A percentile compares a stretch with the other conserved stretches of the same genome.
Evolutionary conservation across 768 basidiomycete genomes (phyloP).

Genomic region (Tylopilus sp.): DNA sequence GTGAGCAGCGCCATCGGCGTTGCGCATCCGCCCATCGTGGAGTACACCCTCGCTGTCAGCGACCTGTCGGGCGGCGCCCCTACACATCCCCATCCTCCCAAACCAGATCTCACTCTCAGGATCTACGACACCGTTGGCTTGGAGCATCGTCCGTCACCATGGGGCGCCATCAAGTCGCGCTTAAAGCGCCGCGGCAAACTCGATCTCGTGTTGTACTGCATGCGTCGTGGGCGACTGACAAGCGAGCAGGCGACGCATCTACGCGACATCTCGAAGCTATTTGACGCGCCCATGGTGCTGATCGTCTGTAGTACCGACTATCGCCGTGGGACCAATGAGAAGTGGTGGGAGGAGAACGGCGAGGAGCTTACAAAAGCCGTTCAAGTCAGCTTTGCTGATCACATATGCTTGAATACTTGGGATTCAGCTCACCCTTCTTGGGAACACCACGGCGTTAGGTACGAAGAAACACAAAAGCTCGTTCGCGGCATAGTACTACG

Average conservation of each 20-base stretch:
- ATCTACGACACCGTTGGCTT: conserved; percentile 21
- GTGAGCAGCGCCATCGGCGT: conserved; percentile 22
- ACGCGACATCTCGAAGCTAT: conserved; percentile 24
- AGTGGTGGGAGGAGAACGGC: conserved; percentile 20
- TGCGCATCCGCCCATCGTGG: conserved; percentile 11
- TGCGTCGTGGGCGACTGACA: conserved; percentile 35
- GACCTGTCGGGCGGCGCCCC: neutral
- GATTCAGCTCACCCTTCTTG: conserved; percentile 17
- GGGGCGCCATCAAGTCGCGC: conserved; percentile 8
- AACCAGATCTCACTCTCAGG: conserved; percentile 3
- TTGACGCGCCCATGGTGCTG: conserved; percentile 18
- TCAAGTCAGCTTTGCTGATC: conserved; percentile 16
- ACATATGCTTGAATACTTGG: conserved; percentile 18
- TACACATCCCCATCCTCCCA: neutral
- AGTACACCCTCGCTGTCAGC: conserved; percentile 7
- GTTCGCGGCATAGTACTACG: conserved; percentile 13
- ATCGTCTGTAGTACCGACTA: conserved; percentile 14
- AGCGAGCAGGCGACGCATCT: conserved; percentile 30
- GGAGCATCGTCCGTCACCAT: conserved; percentile 16
- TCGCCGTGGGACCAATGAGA: conserved; percentile 14
- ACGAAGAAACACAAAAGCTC: conserved; percentile 16
- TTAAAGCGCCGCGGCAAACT: conserved; percentile 12
- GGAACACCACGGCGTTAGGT: conserved; percentile 11
- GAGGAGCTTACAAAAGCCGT: conserved; percentile 1
- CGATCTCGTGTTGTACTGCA: conserved; percentile 35